phyloP scores from a whole-genome alignment of 768 basidiomycete genomes.

The Pulveroboletus ravenelii region DNA sequence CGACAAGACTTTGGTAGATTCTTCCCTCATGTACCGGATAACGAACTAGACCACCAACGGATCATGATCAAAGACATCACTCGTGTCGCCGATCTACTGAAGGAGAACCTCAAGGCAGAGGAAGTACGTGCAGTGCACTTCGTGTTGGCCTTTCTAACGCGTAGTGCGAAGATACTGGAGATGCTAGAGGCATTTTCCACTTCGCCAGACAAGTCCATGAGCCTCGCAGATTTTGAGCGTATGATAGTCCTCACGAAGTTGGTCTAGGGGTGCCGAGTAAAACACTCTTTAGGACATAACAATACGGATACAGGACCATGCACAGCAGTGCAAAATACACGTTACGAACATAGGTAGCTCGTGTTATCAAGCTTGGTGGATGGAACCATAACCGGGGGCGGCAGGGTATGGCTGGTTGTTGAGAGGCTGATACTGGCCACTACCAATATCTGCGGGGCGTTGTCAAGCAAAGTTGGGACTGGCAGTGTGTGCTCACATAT shows the following conservation, averaged over 20 bases:
- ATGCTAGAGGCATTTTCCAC: constrained; percentile 78
- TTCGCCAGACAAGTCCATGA: constrained; percentile 62
- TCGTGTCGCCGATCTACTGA: constrained; percentile 54
- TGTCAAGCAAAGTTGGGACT: background rate
- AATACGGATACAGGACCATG: constrained; percentile 4
- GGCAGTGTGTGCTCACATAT: constrained; percentile 51
- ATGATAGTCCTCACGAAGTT: constrained; percentile 65
- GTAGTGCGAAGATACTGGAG: constrained; percentile 58
- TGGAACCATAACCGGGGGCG: constrained; percentile 35
- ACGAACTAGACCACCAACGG: constrained; percentile 45
- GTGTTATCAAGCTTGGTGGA: constrained; percentile 13
- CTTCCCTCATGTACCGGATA: constrained; percentile 53
- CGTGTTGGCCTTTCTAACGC: background rate
- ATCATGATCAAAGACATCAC: constrained; percentile 67
- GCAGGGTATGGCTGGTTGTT: constrained; percentile 16
- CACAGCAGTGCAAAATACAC: background rate
- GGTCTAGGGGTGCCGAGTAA: background rate
- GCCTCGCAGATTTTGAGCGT: constrained; percentile 61
- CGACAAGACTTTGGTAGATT: constrained; percentile 66
- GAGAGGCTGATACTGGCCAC: constrained; percentile 34
- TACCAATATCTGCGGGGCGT: constrained; percentile 31
- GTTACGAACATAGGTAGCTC: background rate
- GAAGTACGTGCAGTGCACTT: constrained; percentile 45
- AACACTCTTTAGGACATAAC: background rate
- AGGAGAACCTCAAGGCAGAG: constrained; percentile 69